These are phyloP conservation scores for Fusarium sp. DNA, from an alignment of 2,329 filamentous ascomycete genomes.

Conservation along the genomic window DNA sequence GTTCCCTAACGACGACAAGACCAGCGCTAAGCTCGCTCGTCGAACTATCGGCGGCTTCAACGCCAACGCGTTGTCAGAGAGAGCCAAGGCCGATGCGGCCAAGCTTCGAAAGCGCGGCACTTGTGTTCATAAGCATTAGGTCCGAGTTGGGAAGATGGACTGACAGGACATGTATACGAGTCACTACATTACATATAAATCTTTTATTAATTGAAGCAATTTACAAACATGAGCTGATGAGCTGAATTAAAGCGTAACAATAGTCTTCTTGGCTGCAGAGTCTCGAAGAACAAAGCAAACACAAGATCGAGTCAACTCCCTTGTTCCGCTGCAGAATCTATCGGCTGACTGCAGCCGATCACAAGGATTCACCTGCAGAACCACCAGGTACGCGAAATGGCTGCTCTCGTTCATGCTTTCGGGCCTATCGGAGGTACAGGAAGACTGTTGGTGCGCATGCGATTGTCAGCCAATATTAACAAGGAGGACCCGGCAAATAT, in stretches of 20 bases:
- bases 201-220: not conserved
- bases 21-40: slow-evolving; percentile 20
- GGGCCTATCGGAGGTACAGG: not conserved
- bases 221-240: not conserved
- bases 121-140: slow-evolving; percentile 33
- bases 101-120: slow-evolving; percentile 31
- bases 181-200: not conserved
- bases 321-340: not conserved
- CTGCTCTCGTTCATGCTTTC: not conserved
- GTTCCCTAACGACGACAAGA: slow-evolving; percentile 36
- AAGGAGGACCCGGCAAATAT: not conserved
- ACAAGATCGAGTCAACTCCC: not conserved
- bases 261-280: not conserved
- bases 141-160: not conserved
- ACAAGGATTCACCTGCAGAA: not conserved
- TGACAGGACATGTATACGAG: not conserved
- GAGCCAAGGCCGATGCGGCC: slow-evolving; percentile 6
- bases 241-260: not conserved
- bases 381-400: not conserved
- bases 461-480: not conserved
- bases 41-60: slow-evolving; percentile 35
- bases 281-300: not conserved
- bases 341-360: not conserved
- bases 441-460: not conserved
- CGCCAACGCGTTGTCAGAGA: slow-evolving; percentile 17